Percentiles rank a stretch among this genome's conserved stretches.
Evolutionary conservation across 2,329 filamentous ascomycete species (phyloP).

Genomic region (Orbilia brochopaga): DNA sequence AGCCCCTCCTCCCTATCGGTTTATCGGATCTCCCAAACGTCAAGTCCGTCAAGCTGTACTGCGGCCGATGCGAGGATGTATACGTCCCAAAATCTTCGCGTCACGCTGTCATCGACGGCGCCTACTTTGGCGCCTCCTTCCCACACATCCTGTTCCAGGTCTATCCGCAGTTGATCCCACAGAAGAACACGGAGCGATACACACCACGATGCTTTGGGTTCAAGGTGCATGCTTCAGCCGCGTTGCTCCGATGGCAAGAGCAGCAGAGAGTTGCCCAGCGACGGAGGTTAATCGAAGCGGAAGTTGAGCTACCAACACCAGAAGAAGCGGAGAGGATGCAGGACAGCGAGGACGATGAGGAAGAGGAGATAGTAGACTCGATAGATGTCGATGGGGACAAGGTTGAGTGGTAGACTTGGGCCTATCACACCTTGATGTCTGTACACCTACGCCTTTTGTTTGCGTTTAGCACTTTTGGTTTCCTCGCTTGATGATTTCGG

Average conservation of each 20-base stretch:
- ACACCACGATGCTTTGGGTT: conserved; percentile 92
- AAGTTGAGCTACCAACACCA: conserved; percentile 79
- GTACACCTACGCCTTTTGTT: conserved; percentile 11
- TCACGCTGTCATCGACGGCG: conserved; percentile 92
- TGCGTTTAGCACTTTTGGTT: conserved; percentile 5
- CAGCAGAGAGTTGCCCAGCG: conserved; percentile 81
- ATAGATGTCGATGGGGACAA: conserved; percentile 56
- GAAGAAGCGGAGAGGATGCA: conserved; percentile 67
- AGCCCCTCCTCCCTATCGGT: conserved; percentile 92
- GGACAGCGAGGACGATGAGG: conserved; percentile 70
- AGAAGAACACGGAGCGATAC: conserved; percentile 84
- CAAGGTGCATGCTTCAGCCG: conserved; percentile 87
- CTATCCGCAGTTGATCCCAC: conserved; percentile 85
- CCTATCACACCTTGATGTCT: conserved; percentile 6
- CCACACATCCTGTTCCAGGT: conserved; percentile 99
- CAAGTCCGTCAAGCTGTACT: conserved; percentile 96
- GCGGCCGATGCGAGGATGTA: conserved; percentile 93
- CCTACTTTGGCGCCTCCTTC: conserved; percentile 97
- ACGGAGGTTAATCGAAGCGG: conserved; percentile 70
- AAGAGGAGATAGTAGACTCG: conserved; percentile 62
- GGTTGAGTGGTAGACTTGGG: conserved; percentile 53
- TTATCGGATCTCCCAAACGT: conserved; percentile 85
- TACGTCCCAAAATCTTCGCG: conserved; percentile 99
- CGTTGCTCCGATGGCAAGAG: conserved; percentile 90
- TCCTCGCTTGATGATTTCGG: conserved; percentile 1